Base-by-base conservation (phyloP, 2,329 filamentous ascomycete genomes). In the Chrysoporthe deuterocubensis region DNA sequence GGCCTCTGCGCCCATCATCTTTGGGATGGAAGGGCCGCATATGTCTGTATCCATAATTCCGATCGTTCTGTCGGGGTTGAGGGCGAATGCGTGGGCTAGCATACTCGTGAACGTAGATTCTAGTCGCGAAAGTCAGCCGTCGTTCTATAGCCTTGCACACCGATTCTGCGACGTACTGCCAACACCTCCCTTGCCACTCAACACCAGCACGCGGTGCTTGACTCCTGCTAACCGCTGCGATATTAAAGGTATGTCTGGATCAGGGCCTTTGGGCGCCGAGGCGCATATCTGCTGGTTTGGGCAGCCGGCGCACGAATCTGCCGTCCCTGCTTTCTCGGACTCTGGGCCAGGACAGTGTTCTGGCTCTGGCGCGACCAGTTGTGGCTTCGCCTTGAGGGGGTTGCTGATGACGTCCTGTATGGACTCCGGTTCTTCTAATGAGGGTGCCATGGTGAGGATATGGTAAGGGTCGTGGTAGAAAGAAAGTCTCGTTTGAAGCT, bases 21-120 rank as follows among this genome's bases (percentile, higher is more conserved):
- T 97, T 26, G 96, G 96, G 74, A 99, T 97, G 71, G 90, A 93
- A 0, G 96, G 96, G 0, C 96, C 96, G 80, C 94, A 97, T 71
- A 99, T 97, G 79, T 99, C 96, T 7, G 96, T 96, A 80, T 99
- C 96, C 93, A 98, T 97, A 73, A 99, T 90, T 26, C 95, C 96
- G 40, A 99, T 92, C 1, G 89, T 93, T 67, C 84, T 90, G 58
- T 90, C 88, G 0, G 90, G 89, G 78, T 96, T 93, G 16, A 88
- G 87, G 1, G 96, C 93, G 74, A 99, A 96, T 1, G 92, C 94
- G 77, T 97, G 93, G 2, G 92, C 92, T 21, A 98, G 88, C 74
- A 98, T 88, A 1, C 90, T 91, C 3, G 92, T 95, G 76, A 98
- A 97, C 0, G 96, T 98, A 73, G 92, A 96, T 81, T 99, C 67